Conservation (phyloP, 2,329 filamentous ascomycete genomes). For the Cordyceps cicadae region DNA sequence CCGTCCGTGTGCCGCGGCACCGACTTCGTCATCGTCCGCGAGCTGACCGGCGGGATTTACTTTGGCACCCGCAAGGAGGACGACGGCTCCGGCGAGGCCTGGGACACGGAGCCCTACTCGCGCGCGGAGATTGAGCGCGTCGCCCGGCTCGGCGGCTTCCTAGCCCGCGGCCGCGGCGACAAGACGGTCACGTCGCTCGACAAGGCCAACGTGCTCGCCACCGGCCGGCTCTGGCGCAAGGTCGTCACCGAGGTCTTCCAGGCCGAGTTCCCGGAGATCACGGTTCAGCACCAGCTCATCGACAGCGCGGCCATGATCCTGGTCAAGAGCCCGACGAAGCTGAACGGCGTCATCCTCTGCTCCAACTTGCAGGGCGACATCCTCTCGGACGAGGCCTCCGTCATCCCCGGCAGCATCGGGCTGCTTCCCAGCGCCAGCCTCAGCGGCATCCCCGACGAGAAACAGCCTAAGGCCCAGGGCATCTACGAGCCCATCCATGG, state of each 20-base stretch:
- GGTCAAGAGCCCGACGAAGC: constrained; percentile 80
- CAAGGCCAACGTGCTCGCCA: constrained; percentile 95
- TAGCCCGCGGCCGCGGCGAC: constrained; percentile 66
- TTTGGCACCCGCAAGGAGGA: constrained; percentile 83
- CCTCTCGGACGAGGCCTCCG: constrained; percentile 83
- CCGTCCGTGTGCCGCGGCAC: constrained; percentile 75
- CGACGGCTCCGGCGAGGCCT: constrained; percentile 64
- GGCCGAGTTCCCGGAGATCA: constrained; percentile 80
- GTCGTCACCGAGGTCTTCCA: constrained; percentile 76
- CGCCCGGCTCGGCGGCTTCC: constrained; percentile 68
- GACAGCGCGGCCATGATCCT: constrained; percentile 97
- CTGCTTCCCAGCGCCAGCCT: constrained; percentile 82
- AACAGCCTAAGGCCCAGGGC: constrained; percentile 69
- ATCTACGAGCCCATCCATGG: constrained; percentile 98
- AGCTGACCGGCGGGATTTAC: constrained; percentile 89
- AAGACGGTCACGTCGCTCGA: constrained; percentile 75
- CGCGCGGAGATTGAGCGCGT: constrained; percentile 81
- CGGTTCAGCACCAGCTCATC: constrained; percentile 83
- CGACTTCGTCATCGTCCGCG: constrained; percentile 87
- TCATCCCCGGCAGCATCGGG: constrained; percentile 80
- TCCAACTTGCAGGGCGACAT: constrained; percentile 96
- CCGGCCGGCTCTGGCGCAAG: constrained; percentile 81
- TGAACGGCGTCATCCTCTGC: constrained; percentile 88
- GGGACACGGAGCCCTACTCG: constrained; percentile 83
- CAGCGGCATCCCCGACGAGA: constrained; percentile 73